These are phyloP conservation scores for Erysimum pusillum DNA, from an alignment of 441 rosid genomes.

Conservation along the genomic window DNA sequence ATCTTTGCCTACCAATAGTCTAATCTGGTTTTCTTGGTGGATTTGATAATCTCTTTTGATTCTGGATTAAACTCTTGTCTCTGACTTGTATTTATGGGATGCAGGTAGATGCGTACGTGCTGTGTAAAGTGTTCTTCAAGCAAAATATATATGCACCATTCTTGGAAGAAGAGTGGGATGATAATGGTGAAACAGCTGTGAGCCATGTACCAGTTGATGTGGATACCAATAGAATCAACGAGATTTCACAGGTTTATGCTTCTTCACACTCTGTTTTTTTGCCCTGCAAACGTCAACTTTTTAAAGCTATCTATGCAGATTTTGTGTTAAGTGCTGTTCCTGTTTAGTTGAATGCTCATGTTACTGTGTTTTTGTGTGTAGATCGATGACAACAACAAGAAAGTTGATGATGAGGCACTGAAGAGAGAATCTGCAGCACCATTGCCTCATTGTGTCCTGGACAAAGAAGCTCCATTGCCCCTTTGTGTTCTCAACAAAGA, in stretches of 20 bases:
- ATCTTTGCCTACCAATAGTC: neutral
- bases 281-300: neutral
- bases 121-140: conserved; percentile 67
- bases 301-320: neutral
- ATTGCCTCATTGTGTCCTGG: conserved; percentile 55
- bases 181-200: conserved; percentile 48
- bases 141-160: conserved; percentile 15
- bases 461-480: conserved; percentile 60
- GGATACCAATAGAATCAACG: neutral
- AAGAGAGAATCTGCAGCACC: conserved; percentile 29
- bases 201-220: conserved; percentile 45
- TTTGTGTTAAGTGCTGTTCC: neutral
- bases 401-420: conserved; percentile 52
- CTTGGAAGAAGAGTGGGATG: conserved; percentile 44
- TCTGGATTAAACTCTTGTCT: conserved; percentile 27
- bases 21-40: neutral
- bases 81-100: conserved; percentile 28
- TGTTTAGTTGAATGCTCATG: neutral
- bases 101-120: conserved; percentile 67
- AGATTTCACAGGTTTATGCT: conserved; percentile 31
- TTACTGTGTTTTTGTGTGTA: neutral
- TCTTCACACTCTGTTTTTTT: conserved; percentile 14
- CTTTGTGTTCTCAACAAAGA: conserved; percentile 63
- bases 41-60: neutral
- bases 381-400: neutral